phyloP scores from a whole-genome alignment of 495 filamentous ascomycete genomes.

The Neurospora sp. region DNA sequence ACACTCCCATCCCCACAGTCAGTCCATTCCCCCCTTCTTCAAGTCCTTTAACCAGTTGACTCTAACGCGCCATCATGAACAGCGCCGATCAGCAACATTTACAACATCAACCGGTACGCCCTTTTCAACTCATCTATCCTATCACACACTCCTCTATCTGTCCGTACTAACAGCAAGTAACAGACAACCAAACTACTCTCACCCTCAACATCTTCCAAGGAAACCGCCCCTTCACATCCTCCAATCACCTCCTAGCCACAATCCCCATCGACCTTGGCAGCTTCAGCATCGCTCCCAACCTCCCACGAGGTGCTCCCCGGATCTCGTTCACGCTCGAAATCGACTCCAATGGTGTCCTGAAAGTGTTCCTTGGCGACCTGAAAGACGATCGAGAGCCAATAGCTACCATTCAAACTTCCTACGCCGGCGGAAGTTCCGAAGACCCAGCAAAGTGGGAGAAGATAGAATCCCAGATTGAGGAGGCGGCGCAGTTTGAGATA shows the following conservation, averaged over 20 bases:
- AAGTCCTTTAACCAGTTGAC: neutral
- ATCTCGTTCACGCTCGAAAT: conserved; percentile 71
- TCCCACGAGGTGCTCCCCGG: conserved; percentile 81
- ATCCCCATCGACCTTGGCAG: conserved; percentile 83
- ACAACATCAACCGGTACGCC: conserved; percentile 59
- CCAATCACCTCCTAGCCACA: conserved; percentile 76
- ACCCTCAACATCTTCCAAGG: conserved; percentile 92
- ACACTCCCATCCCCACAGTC: conserved; percentile 74
- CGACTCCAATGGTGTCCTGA: conserved; percentile 87
- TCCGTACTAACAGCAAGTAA: neutral
- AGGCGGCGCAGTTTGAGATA: conserved; percentile 88
- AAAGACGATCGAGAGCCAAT: conserved; percentile 60
- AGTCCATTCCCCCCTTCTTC: neutral
- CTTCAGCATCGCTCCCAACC: conserved; percentile 43
- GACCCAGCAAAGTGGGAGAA: conserved; percentile 79
- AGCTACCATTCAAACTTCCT: conserved; percentile 13
- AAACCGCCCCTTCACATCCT: conserved; percentile 82
- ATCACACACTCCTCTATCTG: neutral
- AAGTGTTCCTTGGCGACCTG: conserved; percentile 87
- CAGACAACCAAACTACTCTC: conserved; percentile 85
- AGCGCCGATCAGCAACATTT: conserved; percentile 83
- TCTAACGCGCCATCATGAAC: neutral
- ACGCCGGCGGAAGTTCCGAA: conserved; percentile 77
- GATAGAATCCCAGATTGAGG: conserved; percentile 87
- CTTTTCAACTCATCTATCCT: too few species aligned